Evolutionary conservation across 306 rosid genomes (phyloP).

Genomic region (Leucaena leucocephala): DNA sequence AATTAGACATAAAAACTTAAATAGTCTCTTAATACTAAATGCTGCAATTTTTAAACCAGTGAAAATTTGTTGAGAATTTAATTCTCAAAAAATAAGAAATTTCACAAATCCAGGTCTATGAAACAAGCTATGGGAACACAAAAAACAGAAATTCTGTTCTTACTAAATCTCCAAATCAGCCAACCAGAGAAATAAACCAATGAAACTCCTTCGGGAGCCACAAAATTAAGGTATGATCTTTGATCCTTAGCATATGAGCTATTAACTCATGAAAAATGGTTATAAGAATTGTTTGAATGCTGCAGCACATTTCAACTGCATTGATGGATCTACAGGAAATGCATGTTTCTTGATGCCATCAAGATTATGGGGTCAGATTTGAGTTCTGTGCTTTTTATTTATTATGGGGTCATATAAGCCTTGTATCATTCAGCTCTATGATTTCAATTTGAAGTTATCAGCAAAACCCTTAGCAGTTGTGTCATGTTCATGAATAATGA

Average conservation of each 20-base stretch:
- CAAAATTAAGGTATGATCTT: conserved; percentile 68
- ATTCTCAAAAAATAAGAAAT: conserved; percentile 43
- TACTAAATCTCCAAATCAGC: conserved; percentile 79
- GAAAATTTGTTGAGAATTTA: conserved; percentile 28
- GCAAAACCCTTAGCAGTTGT: conserved; percentile 42
- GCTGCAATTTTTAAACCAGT: conserved; percentile 17
- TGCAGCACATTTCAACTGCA: conserved; percentile 73
- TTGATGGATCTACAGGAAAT: conserved; percentile 43
- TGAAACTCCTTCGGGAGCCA: conserved; percentile 49
- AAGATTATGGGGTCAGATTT: conserved; percentile 48
- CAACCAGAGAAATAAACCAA: conserved; percentile 69
- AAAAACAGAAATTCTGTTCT: conserved; percentile 49
- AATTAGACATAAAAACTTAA: conserved; percentile 25
- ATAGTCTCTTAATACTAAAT: conserved; percentile 26
- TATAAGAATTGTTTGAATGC: conserved; percentile 43
- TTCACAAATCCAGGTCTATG: conserved; percentile 67
- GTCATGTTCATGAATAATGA: conserved; percentile 41
- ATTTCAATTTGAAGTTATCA: conserved; percentile 37
- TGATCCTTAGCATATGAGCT: conserved; percentile 32
- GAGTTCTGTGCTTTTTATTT: conserved; percentile 39
- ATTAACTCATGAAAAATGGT: conserved; percentile 32
- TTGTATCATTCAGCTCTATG: conserved; percentile 36
- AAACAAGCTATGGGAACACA: conserved; percentile 59
- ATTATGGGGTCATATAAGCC: conserved; percentile 41
- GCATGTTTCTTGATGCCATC: conserved; percentile 40